Evolutionary conservation across 2,329 filamentous ascomycete genomes (phyloP).

Genomic region (Torrubiellomyces zombiae): DNA sequence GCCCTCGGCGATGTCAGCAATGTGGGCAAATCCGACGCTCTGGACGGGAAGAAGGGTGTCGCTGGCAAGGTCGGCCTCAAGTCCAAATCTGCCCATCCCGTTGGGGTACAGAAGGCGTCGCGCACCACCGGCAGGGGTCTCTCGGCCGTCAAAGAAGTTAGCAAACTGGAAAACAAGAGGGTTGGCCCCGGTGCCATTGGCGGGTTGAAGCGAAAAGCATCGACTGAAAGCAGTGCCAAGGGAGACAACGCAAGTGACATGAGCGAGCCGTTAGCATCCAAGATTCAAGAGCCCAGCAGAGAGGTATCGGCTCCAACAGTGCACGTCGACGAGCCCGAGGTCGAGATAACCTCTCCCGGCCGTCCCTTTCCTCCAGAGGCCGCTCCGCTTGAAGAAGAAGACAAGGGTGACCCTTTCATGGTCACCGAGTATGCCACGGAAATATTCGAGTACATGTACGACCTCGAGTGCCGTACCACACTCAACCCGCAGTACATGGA

Average conservation of each 20-base stretch:
- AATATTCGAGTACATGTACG: conserved; percentile 88
- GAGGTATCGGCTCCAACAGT: conserved; percentile 3
- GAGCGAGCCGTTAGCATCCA: conserved; percentile 52
- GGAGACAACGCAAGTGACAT: conserved; percentile 42
- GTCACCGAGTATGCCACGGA: conserved; percentile 93
- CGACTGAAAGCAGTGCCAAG: too few relatives aligned
- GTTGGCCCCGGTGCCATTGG: conserved; percentile 53
- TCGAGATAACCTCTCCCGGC: conserved; percentile 1
- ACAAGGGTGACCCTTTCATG: conserved; percentile 89
- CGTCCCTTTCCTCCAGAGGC: too few relatives aligned
- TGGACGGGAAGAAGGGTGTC: conserved; percentile 58
- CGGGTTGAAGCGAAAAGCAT: conserved; percentile 50
- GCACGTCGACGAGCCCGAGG: conserved; percentile 10
- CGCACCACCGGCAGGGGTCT: conserved; percentile 42
- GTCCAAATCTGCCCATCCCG: conserved; percentile 66
- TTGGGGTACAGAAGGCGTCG: conserved; percentile 63
- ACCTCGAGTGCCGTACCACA: conserved; percentile 62
- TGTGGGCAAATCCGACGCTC: conserved; percentile 59
- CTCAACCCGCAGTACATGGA: conserved; percentile 93
- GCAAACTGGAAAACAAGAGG: conserved; percentile 56
- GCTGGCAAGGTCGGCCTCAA: conserved; percentile 49
- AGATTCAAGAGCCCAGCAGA: too few relatives aligned
- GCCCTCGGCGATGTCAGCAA: conserved; percentile 94
- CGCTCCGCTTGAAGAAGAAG: conserved; percentile 66
- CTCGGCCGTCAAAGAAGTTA: conserved; percentile 48